Percentiles rank a stretch among this genome's conserved stretches.
Conservation (phyloP, 768 basidiomycete species). For the Crucibulum laeve region DNA sequence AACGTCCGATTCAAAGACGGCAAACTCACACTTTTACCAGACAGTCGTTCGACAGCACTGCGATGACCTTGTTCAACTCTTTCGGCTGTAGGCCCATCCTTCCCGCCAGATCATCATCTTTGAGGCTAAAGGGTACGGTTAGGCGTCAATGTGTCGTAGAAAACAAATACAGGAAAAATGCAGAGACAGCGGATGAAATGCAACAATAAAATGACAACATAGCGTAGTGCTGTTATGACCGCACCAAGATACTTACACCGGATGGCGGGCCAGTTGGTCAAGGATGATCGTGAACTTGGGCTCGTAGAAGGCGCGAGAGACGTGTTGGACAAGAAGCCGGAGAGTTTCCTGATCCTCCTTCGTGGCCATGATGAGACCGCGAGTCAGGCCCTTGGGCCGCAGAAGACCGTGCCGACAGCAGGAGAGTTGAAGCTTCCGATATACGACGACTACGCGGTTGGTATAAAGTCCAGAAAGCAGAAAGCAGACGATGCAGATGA, state of each 20-base stretch:
- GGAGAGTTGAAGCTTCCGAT: no score
- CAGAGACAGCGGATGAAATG: constrained; percentile 14
- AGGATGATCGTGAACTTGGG: constrained; percentile 85
- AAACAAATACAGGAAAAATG: constrained; percentile 7
- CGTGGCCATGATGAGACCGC: constrained; percentile 41
- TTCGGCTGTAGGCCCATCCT: constrained; percentile 86
- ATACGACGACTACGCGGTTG: no score
- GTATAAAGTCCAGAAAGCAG: no score
- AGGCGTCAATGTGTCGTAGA: constrained; percentile 4
- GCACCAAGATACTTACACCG: constrained; percentile 75
- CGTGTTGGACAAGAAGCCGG: constrained; percentile 87
- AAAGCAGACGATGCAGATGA: no score
- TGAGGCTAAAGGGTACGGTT: constrained; percentile 53
- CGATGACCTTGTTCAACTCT: constrained; percentile 87
- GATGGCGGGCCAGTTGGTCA: constrained; percentile 89
- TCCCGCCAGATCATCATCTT: constrained; percentile 91
- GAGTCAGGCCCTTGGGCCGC: not conserved
- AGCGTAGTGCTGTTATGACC: constrained; percentile 14
- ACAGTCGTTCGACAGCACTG: constrained; percentile 72
- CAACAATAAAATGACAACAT: constrained; percentile 12
- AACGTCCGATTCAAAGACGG: not conserved
- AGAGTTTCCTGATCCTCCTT: constrained; percentile 82
- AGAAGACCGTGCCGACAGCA: no score
- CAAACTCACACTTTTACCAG: constrained; percentile 69
- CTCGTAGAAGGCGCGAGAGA: constrained; percentile 93